Evolutionary conservation across 2,329 filamentous ascomycete species (phyloP), one percentile per base, ranked within the genome.

Genomic region (Akanthomyces dipterigenus): DNA sequence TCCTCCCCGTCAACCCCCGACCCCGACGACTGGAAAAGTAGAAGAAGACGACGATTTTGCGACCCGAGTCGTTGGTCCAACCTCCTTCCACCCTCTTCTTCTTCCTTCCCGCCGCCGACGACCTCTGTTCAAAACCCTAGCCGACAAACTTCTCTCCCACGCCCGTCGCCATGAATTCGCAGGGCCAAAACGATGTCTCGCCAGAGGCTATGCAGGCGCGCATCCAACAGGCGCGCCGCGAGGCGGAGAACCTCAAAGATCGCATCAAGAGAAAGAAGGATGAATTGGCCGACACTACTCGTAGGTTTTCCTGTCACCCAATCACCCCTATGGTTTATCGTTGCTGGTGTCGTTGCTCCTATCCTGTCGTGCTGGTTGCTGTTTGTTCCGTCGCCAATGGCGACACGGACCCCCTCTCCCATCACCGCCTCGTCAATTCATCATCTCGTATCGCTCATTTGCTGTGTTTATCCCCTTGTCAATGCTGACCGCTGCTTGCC

Each of bases 221-320:
- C 78, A 93, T 95, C 71, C 89, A 91, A 73, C 88, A 90, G 72
- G 93, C 95, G 75, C 88, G 95, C 78, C 91, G 95, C 82, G 95
- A 99, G 84, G 95, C 95, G 71, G 95, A 98, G 82, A 93, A 90
- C 59, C 82, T 98, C 70, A 98, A 98, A 84, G 93, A 98, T 77
- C 89, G 91, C 78, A 98, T 98, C 86, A 98, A 97, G 88, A 88
- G 93, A 79, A 96, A 96, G 87, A 98, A 98, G 89, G 95, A 99
- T 85, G 95, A 98, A 80, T 86, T 99, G 70, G 93, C 93, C 75
- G 95, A 99, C 78, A 96, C 93, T 66, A 96, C 93, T 73, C 88
- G 95, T 99, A 87, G 86, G 93, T 84, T 65, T 9, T 58, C 45
- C 26, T 58, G 31, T 11, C 36, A 65, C 66, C 62, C 55, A 31